Base-by-base conservation (phyloP, 2,329 filamentous ascomycete genomes). In the Penicillium sp. region DNA sequence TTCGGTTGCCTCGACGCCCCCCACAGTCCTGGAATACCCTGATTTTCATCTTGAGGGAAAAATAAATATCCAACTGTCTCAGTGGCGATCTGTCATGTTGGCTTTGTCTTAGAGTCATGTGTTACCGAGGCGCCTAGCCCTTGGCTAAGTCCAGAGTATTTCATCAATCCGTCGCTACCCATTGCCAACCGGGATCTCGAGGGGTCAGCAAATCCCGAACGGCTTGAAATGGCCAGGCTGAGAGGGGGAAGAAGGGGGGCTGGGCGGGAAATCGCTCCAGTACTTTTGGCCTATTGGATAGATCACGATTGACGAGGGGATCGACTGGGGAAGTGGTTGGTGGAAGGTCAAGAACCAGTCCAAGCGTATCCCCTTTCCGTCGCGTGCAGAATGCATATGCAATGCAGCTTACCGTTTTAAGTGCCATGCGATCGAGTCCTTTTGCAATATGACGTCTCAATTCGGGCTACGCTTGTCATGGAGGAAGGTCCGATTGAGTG, bases 391-490 rank as follows among this genome's bases (percentile, higher is more conserved):
- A 27, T 54, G 57, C 49, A 58, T 63, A 64, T 66, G 61, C 57
- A 63, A 63, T 66, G 63, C 62, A 63, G 55, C 55, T 55, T 60
- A 39, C 64, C 62, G 60, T 54, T 63, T 65, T 57, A 57, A 62
- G 60, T 58, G 57, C 52, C 52, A 45, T 54, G 52, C 56, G 51
- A 59, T 62, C 58, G 55, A 59, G 46, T 56, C 44, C 54, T 39
- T 58, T 42, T 37, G 14, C 56, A 57, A 53, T 57, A 60, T 65
- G 54, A 56, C 44, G 54, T 52, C 49, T 58, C 42, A 26, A 14
- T 55, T 54, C 37, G 43, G 49, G 31, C 46, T 46, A 44, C 24
- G 29, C 44, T 59, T 35, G 51, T 60, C 39, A 35, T 39, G 48
- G 52, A 46, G 58, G 46, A 54, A 29, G 9, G 43, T 43, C 48